Evolutionary conservation across 768 basidiomycete species (phyloP), one percentile per base, ranked within the genome.

Genomic region (Trametes maxima): DNA sequence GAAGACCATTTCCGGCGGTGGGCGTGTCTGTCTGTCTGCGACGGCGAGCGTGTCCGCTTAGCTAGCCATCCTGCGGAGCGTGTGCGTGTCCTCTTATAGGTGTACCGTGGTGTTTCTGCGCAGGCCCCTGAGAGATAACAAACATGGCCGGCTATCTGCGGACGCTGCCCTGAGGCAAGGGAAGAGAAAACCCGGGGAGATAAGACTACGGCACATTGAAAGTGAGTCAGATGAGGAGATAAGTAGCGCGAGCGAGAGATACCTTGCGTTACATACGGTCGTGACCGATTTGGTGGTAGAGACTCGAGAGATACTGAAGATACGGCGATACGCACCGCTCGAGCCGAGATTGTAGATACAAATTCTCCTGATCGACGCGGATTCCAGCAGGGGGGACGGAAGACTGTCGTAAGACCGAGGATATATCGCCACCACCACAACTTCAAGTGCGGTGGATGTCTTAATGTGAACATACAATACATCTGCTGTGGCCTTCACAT

Each of bases 81-180:
- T 37, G 37, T 43, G 0, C 40, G 46, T 5, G 39, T 46, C 19
- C 17, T 62, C 55, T 62, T 62, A 57, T 57, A 62, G 22, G 10
- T 16, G 54, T 24, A 10, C 21, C 14, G 14, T 17, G 28, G 44
- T 17, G 16, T 43, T 33, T 19, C 28, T 19, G 40, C 25, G 40
- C 13, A 12, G 33, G 17, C 42, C 36, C 53, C 53, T 49, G 54
- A 49, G 42, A 60, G 54, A 61, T 61, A 54, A 51, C 54, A 54
- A 42, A 22, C 37, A 37, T 12, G 16, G 42, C 24, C 12, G 12
- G 47, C 17, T 61, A 61, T 61, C 60, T n/a, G 21, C 40, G 28
- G 37, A 21, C 24, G 25, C 7, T 19, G 40, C 21, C 21, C 25
- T 8, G 28, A 28, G 36, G n/a, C 36, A 25, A 46, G 45, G 59